Evolutionary conservation across 495 filamentous ascomycete genomes (phyloP).

Genomic region (Penicillium canariense): DNA sequence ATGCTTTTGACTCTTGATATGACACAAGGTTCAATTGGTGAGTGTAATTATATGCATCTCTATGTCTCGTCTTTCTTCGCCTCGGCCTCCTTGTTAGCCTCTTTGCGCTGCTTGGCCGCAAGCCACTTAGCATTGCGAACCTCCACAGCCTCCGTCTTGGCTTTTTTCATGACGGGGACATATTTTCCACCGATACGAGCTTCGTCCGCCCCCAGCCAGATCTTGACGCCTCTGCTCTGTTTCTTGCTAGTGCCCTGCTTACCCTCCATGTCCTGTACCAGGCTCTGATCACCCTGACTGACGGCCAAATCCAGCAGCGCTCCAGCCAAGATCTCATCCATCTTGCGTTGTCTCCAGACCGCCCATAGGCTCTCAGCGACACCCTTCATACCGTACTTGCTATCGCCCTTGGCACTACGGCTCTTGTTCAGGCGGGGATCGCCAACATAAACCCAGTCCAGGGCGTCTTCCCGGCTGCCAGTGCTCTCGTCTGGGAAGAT

Average conservation of each 20-base stretch:
- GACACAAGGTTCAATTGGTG: slow-evolving; percentile 12
- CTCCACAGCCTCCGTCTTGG: slow-evolving; percentile 59
- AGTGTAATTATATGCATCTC: slow-evolving; percentile 14
- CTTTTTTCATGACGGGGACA: slow-evolving; percentile 64
- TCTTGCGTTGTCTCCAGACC: slow-evolving; percentile 77
- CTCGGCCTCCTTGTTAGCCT: slow-evolving; percentile 18
- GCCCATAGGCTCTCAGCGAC: slow-evolving; percentile 75
- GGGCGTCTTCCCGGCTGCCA: slow-evolving; percentile 53
- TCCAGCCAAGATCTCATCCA: slow-evolving; percentile 79
- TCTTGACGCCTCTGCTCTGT: slow-evolving; percentile 49
- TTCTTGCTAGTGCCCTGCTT: slow-evolving; percentile 26
- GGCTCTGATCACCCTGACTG: slow-evolving; percentile 44
- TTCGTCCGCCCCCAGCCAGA: slow-evolving; percentile 69
- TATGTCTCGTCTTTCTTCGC: slow-evolving; percentile 10
- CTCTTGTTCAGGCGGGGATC: slow-evolving; percentile 43
- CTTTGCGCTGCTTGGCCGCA: slow-evolving; percentile 60
- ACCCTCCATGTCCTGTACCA: slow-evolving; percentile 18
- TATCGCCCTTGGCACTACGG: slow-evolving; percentile 36
- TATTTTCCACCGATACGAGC: slow-evolving; percentile 64
- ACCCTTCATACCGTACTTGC: slow-evolving; percentile 62
- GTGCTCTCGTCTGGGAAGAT: slow-evolving; percentile 67
- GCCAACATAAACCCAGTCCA: slow-evolving; percentile 78
- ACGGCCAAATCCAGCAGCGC: slow-evolving; percentile 63
- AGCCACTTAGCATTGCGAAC: slow-evolving; percentile 77
- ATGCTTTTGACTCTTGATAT: background rate